Evolutionary conservation across 176 grass and related monocot genomes (phyloP).

Genomic region (Triticum dicoccoides): DNA sequence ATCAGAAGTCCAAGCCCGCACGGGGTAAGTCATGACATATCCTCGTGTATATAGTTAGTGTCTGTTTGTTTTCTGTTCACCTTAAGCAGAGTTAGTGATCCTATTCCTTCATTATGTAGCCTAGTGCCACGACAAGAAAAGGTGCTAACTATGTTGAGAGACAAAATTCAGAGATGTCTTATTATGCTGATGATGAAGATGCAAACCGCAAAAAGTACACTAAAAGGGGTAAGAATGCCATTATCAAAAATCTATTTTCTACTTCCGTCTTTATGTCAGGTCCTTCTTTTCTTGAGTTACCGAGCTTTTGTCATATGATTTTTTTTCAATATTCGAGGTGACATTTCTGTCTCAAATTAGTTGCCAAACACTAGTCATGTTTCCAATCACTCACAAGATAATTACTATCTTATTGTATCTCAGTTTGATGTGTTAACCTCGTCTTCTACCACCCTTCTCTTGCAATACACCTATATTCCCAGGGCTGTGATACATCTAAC

Average conservation of each 20-base stretch:
- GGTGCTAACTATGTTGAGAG: conserved; percentile 65
- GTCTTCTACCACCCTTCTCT: neutral
- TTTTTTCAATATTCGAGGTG: neutral
- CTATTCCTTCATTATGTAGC: conserved; percentile 46
- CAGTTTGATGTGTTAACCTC: conserved; percentile 8
- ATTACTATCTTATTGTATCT: neutral
- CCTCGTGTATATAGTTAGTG: neutral
- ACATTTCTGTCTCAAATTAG: conserved; percentile 6
- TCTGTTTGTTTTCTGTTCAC: neutral
- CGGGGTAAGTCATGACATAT: conserved; percentile 40
- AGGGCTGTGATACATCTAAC: neutral
- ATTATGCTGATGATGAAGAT: conserved; percentile 98
- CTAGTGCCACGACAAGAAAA: conserved; percentile 88
- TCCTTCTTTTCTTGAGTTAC: neutral
- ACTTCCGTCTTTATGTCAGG: conserved; percentile 15
- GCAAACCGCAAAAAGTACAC: conserved; percentile 87
- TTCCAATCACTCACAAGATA: neutral
- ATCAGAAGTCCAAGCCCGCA: conserved; percentile 73
- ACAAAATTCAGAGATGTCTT: conserved; percentile 87
- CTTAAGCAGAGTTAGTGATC: neutral
- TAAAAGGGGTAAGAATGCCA: conserved; percentile 70
- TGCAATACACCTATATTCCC: neutral
- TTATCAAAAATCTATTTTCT: conserved; percentile 12
- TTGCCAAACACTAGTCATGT: neutral
- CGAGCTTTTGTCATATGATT: neutral